phyloP scores from a whole-genome alignment of 768 basidiomycete species.

The Leucocoprinus leucothites region DNA sequence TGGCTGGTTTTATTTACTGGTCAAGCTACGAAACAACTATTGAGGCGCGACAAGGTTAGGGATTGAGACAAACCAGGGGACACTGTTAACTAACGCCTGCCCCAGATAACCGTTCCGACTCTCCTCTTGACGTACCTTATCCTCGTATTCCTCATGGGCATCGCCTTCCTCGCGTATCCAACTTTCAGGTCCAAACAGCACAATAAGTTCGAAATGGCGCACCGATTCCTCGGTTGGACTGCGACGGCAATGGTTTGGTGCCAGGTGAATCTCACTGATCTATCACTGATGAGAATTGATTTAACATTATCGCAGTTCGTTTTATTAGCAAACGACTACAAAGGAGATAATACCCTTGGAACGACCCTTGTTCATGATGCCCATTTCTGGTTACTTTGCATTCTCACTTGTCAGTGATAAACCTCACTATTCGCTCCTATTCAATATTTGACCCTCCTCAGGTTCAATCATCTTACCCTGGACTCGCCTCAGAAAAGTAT shows the following conservation, averaged over 20 bases:
- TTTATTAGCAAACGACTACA: slow-evolving; percentile 53
- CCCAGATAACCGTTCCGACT: slow-evolving; percentile 43
- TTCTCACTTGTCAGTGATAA: slow-evolving; percentile 38
- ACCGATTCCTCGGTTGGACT: slow-evolving; percentile 58
- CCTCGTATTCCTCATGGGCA: slow-evolving; percentile 41
- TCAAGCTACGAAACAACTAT: slow-evolving; percentile 48
- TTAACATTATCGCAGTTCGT: slow-evolving; percentile 32
- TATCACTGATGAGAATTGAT: background rate
- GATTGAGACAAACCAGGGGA: background rate
- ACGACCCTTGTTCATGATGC: slow-evolving; percentile 39
- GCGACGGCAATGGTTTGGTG: slow-evolving; percentile 50
- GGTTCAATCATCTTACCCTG: slow-evolving; percentile 58
- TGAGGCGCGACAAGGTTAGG: slow-evolving; percentile 33
- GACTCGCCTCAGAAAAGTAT: slow-evolving; percentile 54
- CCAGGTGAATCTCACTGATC: slow-evolving; percentile 32
- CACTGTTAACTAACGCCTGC: background rate
- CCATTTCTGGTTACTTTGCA: slow-evolving; percentile 56
- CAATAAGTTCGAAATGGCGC: slow-evolving; percentile 51
- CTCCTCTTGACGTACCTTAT: slow-evolving; percentile 51
- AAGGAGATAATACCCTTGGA: slow-evolving; percentile 31
- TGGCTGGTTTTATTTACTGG: slow-evolving; percentile 51
- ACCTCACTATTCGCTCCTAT: background rate
- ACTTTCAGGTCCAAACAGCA: slow-evolving; percentile 43
- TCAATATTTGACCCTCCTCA: slow-evolving; percentile 6
- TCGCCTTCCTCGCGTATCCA: slow-evolving; percentile 52